Evolutionary conservation across 768 basidiomycete species (phyloP).

Genomic region (Podaxis sp.): DNA sequence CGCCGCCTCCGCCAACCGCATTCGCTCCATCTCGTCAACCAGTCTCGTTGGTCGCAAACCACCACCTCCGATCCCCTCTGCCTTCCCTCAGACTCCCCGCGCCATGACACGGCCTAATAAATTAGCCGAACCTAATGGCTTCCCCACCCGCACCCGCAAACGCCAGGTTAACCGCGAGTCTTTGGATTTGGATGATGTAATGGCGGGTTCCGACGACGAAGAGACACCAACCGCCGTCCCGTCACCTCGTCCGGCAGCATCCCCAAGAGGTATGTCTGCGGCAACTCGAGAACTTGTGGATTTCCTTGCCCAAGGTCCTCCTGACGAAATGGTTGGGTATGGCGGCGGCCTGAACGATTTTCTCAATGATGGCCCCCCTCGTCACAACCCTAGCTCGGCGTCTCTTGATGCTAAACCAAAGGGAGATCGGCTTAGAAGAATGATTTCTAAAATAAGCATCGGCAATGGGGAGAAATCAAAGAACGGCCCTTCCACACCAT

Average conservation of each 20-base stretch:
- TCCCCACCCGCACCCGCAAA: slow-evolving; percentile 50
- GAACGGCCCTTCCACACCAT: slow-evolving; percentile 13
- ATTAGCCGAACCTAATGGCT: slow-evolving; percentile 28
- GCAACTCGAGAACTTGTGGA: slow-evolving; percentile 56
- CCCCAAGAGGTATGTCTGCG: slow-evolving; percentile 33
- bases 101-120: slow-evolving; percentile 23
- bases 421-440: slow-evolving; percentile 66
- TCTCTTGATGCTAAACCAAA: slow-evolving; percentile 49
- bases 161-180: slow-evolving; percentile 62
- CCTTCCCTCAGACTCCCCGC: slow-evolving; percentile 27
- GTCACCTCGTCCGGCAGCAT: slow-evolving; percentile 20
- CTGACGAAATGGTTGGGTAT: slow-evolving; percentile 28
- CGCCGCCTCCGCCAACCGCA: slow-evolving; percentile 30
- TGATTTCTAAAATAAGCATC: slow-evolving; percentile 77
- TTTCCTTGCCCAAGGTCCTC: slow-evolving; percentile 55
- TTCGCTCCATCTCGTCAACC: slow-evolving; percentile 42
- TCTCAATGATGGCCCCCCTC: slow-evolving; percentile 56
- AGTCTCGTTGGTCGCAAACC: slow-evolving; percentile 28
- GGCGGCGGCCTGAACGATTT: slow-evolving; percentile 56
- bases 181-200: slow-evolving; percentile 71
- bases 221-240: slow-evolving; percentile 23
- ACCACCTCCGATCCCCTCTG: slow-evolving; percentile 27
- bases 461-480: slow-evolving; percentile 39
- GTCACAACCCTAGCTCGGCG: slow-evolving; percentile 29
- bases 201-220: slow-evolving; percentile 70